phyloP scores from a whole-genome alignment of 2,329 filamentous ascomycete genomes.

The Colletotrichum sp. region DNA sequence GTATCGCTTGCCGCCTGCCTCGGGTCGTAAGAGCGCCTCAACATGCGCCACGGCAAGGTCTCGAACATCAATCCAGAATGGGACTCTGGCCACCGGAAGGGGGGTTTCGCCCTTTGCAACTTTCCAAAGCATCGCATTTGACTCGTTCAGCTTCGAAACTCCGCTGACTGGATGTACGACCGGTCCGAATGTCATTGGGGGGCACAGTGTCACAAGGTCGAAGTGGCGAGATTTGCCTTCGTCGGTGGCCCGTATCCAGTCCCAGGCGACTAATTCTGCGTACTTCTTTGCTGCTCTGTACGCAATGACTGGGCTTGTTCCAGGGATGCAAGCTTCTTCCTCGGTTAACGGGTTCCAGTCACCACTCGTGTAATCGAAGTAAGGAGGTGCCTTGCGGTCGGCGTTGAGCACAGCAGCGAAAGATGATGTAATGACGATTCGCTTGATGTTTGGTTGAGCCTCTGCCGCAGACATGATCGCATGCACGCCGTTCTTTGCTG shows the following conservation, averaged over 20 bases:
- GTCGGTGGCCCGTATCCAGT: conserved; percentile 32
- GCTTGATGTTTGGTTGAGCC: conserved; percentile 26
- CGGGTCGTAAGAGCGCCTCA: conserved; percentile 40
- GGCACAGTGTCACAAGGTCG: conserved; percentile 49
- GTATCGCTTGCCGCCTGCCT: conserved; percentile 44
- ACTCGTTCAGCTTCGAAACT: conserved; percentile 44
- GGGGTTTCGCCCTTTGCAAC: conserved; percentile 39
- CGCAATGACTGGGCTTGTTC: conserved; percentile 42
- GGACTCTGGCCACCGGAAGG: conserved; percentile 42
- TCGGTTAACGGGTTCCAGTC: conserved; percentile 64
- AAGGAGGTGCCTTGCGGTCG: conserved; percentile 49
- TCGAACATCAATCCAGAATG: conserved; percentile 52
- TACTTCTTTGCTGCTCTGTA: conserved; percentile 40
- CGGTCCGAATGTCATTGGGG: conserved; percentile 51
- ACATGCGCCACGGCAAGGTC: conserved; percentile 51
- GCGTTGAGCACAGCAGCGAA: conserved; percentile 69
- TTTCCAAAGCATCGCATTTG: conserved; percentile 45
- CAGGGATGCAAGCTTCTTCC: conserved; percentile 48
- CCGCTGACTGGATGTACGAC: conserved; percentile 41
- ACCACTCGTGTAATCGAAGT: conserved; percentile 56
- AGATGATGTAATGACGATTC: conserved; percentile 66
- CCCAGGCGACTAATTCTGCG: conserved; percentile 38
- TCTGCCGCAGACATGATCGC: conserved; percentile 42
- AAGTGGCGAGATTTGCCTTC: conserved; percentile 35
- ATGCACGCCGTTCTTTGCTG: conserved; percentile 50